Percentiles rank a stretch among this genome's conserved stretches.
Conservation (phyloP, 2,329 filamentous ascomycete species). For the Orbilia ellipsospora region DNA sequence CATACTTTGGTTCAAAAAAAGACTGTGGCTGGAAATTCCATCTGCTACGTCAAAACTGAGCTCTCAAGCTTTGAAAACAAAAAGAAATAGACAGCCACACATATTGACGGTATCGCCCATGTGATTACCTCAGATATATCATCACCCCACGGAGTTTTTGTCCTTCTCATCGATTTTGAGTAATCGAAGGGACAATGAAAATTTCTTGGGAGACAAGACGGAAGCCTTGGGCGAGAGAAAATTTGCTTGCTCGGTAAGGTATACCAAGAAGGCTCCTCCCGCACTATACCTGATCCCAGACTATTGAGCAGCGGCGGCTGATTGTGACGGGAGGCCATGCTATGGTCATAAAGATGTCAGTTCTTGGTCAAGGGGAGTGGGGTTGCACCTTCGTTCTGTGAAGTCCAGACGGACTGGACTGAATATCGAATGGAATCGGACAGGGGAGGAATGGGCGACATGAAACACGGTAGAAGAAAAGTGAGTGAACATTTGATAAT, state of each 20-base stretch:
- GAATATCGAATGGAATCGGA: no score
- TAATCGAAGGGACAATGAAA: no score
- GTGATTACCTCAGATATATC: conserved; percentile 11
- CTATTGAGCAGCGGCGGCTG: neutral
- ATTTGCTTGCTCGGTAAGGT: conserved; percentile 28
- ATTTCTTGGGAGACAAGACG: no score
- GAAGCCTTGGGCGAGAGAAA: neutral
- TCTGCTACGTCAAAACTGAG: neutral
- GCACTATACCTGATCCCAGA: neutral
- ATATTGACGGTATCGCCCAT: conserved; percentile 23
- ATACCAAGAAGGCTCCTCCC: conserved; percentile 43
- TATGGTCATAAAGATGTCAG: no score
- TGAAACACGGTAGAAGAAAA: no score
- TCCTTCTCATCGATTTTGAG: no score
- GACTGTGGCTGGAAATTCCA: conserved; percentile 34
- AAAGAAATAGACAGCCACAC: conserved; percentile 18
- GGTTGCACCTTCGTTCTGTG: no score
- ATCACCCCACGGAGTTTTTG: neutral
- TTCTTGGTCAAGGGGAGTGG: no score
- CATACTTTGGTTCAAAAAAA: conserved; percentile 18
- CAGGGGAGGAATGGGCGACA: no score
- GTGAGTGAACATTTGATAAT: no score
- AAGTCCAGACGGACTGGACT: no score
- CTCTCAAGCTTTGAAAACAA: neutral
- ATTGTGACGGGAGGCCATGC: no score